phyloP scores from a whole-genome alignment of 2,329 filamentous ascomycete genomes.

The Fusarium paranaense region DNA sequence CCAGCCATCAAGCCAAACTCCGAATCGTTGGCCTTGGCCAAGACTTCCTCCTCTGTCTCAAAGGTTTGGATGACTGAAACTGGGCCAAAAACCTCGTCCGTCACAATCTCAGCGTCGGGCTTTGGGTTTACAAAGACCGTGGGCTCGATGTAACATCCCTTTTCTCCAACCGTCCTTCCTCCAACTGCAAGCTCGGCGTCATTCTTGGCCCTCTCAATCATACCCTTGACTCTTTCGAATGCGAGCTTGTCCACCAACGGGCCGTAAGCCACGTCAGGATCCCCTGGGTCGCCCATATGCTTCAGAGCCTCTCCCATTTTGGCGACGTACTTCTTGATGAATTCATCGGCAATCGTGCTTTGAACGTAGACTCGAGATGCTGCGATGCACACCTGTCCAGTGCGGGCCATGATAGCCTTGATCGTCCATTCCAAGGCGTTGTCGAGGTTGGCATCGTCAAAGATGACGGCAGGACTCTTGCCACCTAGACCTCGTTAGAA shows the following conservation, averaged over 20 bases:
- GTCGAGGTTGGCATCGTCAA: conserved; percentile 73
- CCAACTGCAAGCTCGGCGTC: not conserved
- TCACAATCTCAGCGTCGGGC: conserved; percentile 58
- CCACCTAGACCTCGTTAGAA: conserved; percentile 63
- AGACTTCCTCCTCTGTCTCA: conserved; percentile 66
- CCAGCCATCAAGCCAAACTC: conserved; percentile 9
- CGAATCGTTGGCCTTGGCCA: conserved; percentile 66
- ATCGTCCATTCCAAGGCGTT: conserved; percentile 61
- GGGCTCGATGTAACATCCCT: conserved; percentile 58
- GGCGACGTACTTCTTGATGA: conserved; percentile 68
- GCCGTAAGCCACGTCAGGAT: conserved; percentile 47
- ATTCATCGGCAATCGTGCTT: conserved; percentile 66
- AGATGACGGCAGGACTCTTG: conserved; percentile 74
- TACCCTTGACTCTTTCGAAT: conserved; percentile 47
- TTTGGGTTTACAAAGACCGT: conserved; percentile 59
- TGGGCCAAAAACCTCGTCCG: conserved; percentile 68
- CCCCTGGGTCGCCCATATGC: conserved; percentile 71
- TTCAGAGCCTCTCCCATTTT: conserved; percentile 68
- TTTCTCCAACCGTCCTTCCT: not conserved
- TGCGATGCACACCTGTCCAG: conserved; percentile 81
- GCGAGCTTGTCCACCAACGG: too few relatives aligned
- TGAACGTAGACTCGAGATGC: conserved; percentile 79
- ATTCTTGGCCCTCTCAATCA: not conserved
- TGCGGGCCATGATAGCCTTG: conserved; percentile 72
- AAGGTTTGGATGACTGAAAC: conserved; percentile 67